Conservation (phyloP, 805 yeast genomes). For the Schizosaccharomyces osmophilus region DNA sequence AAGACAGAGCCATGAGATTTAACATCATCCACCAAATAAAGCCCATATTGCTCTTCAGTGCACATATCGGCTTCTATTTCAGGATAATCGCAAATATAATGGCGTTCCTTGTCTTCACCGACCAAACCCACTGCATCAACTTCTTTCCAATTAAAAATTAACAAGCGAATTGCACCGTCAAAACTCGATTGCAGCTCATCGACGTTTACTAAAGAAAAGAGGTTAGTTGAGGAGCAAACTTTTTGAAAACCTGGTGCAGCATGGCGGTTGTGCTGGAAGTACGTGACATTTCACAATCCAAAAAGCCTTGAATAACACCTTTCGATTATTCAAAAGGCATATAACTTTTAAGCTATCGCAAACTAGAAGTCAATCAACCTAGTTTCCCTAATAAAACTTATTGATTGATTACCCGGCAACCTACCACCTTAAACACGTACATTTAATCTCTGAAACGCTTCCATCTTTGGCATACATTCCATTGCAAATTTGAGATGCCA, state of each 20-base stretch:
- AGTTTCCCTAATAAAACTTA: no score
- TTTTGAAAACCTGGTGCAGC: no score
- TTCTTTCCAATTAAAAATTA: constrained; percentile 69
- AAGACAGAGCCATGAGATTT: constrained; percentile 5
- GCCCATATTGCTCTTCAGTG: constrained; percentile 26
- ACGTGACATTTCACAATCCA: no score
- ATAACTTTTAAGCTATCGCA: no score
- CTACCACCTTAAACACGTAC: not conserved
- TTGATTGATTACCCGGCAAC: not conserved
- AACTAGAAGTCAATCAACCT: no score
- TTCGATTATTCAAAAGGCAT: no score
- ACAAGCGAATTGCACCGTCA: constrained; percentile 28
- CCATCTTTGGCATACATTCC: not conserved
- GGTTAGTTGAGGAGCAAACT: not conserved
- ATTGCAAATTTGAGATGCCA: not conserved
- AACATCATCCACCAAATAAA: constrained; percentile 27
- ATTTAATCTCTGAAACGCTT: not conserved
- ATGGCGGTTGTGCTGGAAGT: no score
- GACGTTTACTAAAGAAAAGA: not conserved
- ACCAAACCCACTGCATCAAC: constrained; percentile 37
- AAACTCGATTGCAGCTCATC: not conserved
- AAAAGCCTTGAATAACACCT: no score
- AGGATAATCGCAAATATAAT: constrained; percentile 48
- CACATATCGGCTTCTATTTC: constrained; percentile 40
- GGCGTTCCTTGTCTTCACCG: constrained; percentile 17